phyloP scores from a whole-genome alignment of 257 asterid species.

The Sherardia arvensis region DNA sequence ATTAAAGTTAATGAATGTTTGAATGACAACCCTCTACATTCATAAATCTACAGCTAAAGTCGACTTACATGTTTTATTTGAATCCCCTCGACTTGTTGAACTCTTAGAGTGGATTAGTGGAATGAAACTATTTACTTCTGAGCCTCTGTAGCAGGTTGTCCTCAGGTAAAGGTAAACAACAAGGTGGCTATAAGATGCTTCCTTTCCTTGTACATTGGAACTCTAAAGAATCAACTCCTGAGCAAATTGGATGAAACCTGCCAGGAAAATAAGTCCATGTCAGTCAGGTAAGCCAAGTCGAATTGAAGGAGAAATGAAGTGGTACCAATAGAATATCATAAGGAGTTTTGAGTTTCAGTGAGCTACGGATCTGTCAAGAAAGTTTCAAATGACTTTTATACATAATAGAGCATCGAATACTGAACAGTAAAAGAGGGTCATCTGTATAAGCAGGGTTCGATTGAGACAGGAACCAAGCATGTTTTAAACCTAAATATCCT shows the following conservation, averaged over 20 bases:
- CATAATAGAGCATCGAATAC: not conserved
- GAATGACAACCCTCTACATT: not conserved
- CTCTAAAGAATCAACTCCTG: slow-evolving; percentile 30
- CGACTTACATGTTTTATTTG: not conserved
- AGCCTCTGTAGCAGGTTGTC: not conserved
- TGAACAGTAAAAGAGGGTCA: not conserved
- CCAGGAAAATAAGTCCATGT: not conserved
- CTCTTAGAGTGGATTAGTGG: not conserved
- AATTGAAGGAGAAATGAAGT: not conserved
- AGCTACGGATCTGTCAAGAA: not conserved
- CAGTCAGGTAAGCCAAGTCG: not conserved
- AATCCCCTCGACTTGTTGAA: not conserved
- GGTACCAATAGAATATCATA: not conserved
- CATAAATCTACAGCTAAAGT: not conserved
- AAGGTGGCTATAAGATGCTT: not conserved
- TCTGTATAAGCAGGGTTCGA: not conserved
- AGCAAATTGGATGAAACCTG: slow-evolving; percentile 82
- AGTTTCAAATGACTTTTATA: not conserved
- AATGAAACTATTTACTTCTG: not conserved
- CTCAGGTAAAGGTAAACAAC: slow-evolving; percentile 2
- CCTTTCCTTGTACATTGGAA: not conserved
- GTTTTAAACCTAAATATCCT: not conserved
- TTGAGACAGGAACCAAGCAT: not conserved
- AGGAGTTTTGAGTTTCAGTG: not conserved
- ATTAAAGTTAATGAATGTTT: not conserved